These are phyloP conservation scores for Berberis vulgaris DNA, from an alignment of 164 flowering plant species.

Conservation along the genomic window DNA sequence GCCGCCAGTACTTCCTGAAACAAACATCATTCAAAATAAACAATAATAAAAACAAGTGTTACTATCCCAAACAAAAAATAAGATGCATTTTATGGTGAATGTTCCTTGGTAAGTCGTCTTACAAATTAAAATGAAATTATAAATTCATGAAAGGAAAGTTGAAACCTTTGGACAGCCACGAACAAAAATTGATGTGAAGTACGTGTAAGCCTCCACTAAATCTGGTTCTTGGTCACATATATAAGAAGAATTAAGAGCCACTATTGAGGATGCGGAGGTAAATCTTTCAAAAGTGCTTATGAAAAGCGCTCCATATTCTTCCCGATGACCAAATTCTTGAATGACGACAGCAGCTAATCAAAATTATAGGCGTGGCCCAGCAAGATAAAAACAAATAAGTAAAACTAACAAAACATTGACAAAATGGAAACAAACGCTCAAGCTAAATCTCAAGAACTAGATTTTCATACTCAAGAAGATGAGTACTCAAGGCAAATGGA, in stretches of 20 bases:
- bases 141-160: conserved; percentile 3
- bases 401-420: not conserved
- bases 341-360: conserved; percentile 64
- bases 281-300: conserved; percentile 74
- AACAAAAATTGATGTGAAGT: conserved; percentile 64
- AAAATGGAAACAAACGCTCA: not conserved
- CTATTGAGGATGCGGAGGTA: conserved; percentile 67
- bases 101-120: not conserved
- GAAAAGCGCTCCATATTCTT: conserved; percentile 75
- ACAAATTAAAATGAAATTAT: not conserved
- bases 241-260: conserved; percentile 85
- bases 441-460: no score
- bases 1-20: conserved; percentile 72
- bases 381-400: not conserved
- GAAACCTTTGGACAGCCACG: conserved; percentile 67
- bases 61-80: not conserved
- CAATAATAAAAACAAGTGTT: not conserved
- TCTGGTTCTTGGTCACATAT: conserved; percentile 99
- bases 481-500: no score
- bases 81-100: not conserved
- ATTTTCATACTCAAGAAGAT: no score
- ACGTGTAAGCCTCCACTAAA: conserved; percentile 80
- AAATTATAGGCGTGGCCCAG: conserved; percentile 3
- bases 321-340: conserved; percentile 89
- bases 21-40: not conserved